Base-by-base conservation (phyloP, 805 yeast species). In the Dipodascus geniculatus region DNA sequence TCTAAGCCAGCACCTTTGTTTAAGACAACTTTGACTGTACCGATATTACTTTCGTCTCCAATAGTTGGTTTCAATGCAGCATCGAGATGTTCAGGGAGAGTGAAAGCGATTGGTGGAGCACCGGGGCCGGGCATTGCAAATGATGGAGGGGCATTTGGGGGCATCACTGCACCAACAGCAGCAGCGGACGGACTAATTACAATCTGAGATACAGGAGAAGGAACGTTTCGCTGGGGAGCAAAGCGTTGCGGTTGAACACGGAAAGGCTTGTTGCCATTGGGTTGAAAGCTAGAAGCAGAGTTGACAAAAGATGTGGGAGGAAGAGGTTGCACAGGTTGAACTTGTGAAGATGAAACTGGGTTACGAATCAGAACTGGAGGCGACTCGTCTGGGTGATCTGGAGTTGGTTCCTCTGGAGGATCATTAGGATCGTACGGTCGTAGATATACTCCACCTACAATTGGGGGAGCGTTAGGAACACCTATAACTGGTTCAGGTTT, bases 381-480 rank as follows among this genome's bases (percentile, higher is more conserved):
- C 33, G 53, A 48, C 23, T 44, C 52, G 52, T 48, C 53, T 50
- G 48, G 52, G 22, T 54, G 48, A 38, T 68, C 70, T 22, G 79
- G 74, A n/a, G 79, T 69, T 1, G 81, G 72, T 61, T 82, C 82
- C 68, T 84, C 95, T 54, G 85, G 76, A 63, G 91, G 96, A 65
- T 89, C 96, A 54, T 83, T 81, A 48, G 81, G 81, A 58, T 82
- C 81, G 38, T 82, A 79, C 1, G 87, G 85, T 56, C 91, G 79
- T 57, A 83, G 69, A 67, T 87, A 91, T 6, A 93, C 96, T 28
- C 87, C 93, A 24, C 99, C 99, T 35, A 86, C 81, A 28, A 89
- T 67, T n/a, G 99, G 98, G 14, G 98, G 98, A 0, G 96, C 95
- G 60, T 87, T 82, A 58, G 84, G 77, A 22, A 83, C 85, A 8